Evolutionary conservation across 768 basidiomycete genomes (phyloP), one percentile per base, ranked within the genome.

Genomic region (Pleurotus salmoneostramineus): DNA sequence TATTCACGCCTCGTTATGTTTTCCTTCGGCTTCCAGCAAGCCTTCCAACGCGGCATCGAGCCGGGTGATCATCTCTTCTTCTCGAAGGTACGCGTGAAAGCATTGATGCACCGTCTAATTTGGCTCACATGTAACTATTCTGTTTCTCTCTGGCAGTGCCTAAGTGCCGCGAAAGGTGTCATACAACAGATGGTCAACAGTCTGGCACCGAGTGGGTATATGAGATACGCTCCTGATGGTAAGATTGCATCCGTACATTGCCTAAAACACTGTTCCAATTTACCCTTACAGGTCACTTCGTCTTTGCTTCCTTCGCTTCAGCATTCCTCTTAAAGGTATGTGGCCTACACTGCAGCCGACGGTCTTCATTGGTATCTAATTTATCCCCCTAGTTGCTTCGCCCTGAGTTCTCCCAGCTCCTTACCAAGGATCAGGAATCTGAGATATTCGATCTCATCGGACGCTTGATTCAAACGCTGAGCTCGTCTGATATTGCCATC

Each of bases 1-100:
- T 93, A 92, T 64, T 88, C 88, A 36, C 79, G 91, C 12, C 82
- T 93, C 8, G 91, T 93, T 50, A 90, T 92, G 88, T 91, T 83
- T 65, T 92, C 91, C 0, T 92, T 93, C 63, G 90, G 88, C 4
- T 92, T 92, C 72, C 90, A 93, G 62, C 87, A 91, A 63, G 89
- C 89, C 1, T 91, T 83, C 69, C 82, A 86, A 62, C 81, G 87
- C 6, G 88, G 89, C 0, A 79, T 89, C 32, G 77, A 83, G 60
- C 69, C 76, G 1, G 79, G 78, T 1, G 88, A 91, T 67, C 70
- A 83, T 14, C 65, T 90, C 17, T 88, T 88, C 68, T 84, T 91
- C 60, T 80, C 75, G 56, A 87, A 84, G 77, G 90, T 87, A 32
- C 12, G 74, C 59, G 45, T 52, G 21, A 27, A 27, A 36, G 40